A percentile compares a stretch with the other conserved stretches of the same genome.
Evolutionary conservation across 176 grass and related monocot species (phyloP).

Genomic region (Eleusine indica): DNA sequence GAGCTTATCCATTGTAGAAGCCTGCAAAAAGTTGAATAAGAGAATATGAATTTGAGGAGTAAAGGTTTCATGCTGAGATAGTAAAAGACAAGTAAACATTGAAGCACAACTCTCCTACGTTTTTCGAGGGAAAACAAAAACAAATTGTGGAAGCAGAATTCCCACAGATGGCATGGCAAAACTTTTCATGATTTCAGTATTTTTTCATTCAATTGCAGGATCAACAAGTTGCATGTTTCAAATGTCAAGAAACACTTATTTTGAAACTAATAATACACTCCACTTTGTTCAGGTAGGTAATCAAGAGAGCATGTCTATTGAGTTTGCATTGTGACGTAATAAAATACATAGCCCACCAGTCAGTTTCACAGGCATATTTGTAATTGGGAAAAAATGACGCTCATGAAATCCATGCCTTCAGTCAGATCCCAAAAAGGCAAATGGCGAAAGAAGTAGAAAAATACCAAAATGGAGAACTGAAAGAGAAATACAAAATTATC

Average conservation of each 20-base stretch:
- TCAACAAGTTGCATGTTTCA: neutral
- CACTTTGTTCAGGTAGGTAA: neutral
- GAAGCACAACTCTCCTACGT: no score
- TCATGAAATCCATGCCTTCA: neutral
- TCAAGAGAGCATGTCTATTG: neutral
- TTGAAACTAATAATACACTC: neutral
- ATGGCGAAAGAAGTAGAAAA: neutral
- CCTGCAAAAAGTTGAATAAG: constrained; percentile 35
- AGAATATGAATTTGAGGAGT: neutral
- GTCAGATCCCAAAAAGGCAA: neutral
- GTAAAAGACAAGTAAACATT: neutral
- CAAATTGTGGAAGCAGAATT: neutral
- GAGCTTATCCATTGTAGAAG: constrained; percentile 79
- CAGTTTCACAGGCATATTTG: neutral
- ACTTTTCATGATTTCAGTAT: neutral
- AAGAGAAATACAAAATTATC: neutral
- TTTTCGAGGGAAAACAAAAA: no score
- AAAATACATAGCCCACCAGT: neutral
- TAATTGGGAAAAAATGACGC: neutral
- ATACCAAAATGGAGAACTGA: neutral
- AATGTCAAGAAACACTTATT: neutral
- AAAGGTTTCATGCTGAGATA: neutral
- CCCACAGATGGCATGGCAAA: neutral
- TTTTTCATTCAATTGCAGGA: neutral
- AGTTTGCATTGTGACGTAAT: neutral